Base-by-base conservation (phyloP, 176 grass and related monocot species). In the Oryza glaberrima region DNA sequence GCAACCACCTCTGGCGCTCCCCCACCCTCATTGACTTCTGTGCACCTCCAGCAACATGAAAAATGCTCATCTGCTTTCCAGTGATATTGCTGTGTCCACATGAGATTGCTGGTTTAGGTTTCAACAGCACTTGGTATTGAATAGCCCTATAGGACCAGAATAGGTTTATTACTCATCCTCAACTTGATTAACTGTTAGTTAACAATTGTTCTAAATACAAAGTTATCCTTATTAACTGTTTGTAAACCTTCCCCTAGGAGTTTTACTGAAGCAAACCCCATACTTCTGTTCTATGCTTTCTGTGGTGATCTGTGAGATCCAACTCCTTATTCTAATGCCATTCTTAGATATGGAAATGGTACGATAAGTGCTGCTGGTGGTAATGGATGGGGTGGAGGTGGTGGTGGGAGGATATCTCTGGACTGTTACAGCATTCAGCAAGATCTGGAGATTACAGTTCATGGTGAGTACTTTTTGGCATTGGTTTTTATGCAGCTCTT, bases 341-440 rank as follows among this genome's bases (percentile, higher is more conserved):
- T 84, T 88, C 65, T 65, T 88, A 98, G 96, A 87, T 92, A 85
- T 76, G 96, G 96, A 80, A 96, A 92, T 89, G 96, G 96, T 64
- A 92, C 85, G n/a, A 94, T 99, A 81, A 96, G 96, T 96, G 91
- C 96, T 85, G 81, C 65, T 41, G 96, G 96, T 84, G 96, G 96
- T 54, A 87, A 83, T 92, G 96, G 96, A 88, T 99, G 93, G 91
- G 93, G 93, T 76, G 96, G 96, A 12, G 96, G 96, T 3, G 91
- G 96, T 69, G 96, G 96, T 58, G 96, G 96, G 51, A 93, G 96
- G 67, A 94, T 99, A 83, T 94, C 96, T 72, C 77, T 93, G 14
- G 88, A 99, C 23, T 94, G 88, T 86, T 96, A 99, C 84, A 99
- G 91, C 64, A 94, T 96, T 81, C 93, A 95, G 58, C 96, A 96